Evolutionary conservation across 768 basidiomycete genomes (phyloP).

Genomic region (Naganishia friedmannii): DNA sequence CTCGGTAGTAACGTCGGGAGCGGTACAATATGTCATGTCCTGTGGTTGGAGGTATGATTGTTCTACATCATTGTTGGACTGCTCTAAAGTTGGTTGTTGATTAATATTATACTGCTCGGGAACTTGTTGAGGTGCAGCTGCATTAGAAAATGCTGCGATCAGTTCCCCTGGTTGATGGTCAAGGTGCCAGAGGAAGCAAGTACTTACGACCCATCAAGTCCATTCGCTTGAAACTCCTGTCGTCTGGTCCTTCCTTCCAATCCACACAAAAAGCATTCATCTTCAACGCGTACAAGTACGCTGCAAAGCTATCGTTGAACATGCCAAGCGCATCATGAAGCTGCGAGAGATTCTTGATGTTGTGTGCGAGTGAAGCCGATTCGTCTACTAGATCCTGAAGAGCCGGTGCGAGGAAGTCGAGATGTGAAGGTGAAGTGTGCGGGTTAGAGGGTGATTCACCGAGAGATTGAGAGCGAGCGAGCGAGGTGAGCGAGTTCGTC

Average conservation of each 20-base stretch:
- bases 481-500: constrained; percentile 80
- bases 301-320: constrained; percentile 91
- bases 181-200: not conserved
- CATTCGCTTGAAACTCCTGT: not conserved
- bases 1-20: constrained; percentile 38
- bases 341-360: constrained; percentile 67
- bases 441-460: constrained; percentile 32
- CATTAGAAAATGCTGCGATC: not conserved
- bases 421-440: constrained; percentile 72
- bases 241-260: constrained; percentile 73
- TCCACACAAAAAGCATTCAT: constrained; percentile 94
- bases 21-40: constrained; percentile 50
- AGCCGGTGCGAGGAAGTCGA: constrained; percentile 79
- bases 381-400: constrained; percentile 86
- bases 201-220: not conserved
- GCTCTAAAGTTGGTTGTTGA: not conserved
- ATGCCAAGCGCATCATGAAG: constrained; percentile 72
- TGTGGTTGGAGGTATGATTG: not conserved
- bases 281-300: constrained; percentile 84
- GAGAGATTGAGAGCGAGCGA: constrained; percentile 65
- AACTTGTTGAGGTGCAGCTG: not conserved
- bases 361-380: constrained; percentile 71
- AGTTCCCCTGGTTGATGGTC: not conserved
- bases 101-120: not conserved
- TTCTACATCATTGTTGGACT: not conserved